Evolutionary conservation across 2,329 filamentous ascomycete species (phyloP).

Genomic region (Penicillium sp.): DNA sequence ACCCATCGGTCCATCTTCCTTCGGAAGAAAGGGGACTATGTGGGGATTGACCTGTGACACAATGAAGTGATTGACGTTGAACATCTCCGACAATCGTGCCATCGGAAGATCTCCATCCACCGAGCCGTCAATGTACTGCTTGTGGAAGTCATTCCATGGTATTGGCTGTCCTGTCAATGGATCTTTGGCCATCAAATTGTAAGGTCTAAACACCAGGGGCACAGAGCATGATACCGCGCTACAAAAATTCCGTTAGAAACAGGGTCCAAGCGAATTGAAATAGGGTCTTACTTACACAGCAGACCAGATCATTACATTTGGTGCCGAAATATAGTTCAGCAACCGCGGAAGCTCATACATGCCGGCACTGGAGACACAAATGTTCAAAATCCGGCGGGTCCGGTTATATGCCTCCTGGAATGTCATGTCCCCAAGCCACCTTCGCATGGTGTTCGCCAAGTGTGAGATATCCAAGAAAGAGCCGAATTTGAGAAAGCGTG

Average conservation of each 20-base stretch:
- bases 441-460: conserved; percentile 72
- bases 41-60: conserved; percentile 96
- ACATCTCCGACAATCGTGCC: conserved; percentile 84
- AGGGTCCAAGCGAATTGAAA: neutral
- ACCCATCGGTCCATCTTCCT: conserved; percentile 54
- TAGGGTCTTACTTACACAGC: conserved; percentile 64
- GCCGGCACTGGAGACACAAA: conserved; percentile 82
- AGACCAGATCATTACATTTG: conserved; percentile 93
- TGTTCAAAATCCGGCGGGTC: conserved; percentile 87
- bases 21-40: conserved; percentile 75
- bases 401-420: conserved; percentile 95
- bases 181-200: conserved; percentile 76
- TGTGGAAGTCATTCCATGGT: conserved; percentile 79
- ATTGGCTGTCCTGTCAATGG: conserved; percentile 68
- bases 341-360: conserved; percentile 80
- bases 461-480: conserved; percentile 80
- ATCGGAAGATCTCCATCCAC: conserved; percentile 93
- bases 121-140: conserved; percentile 88
- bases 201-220: conserved; percentile 75
- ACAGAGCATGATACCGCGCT: conserved; percentile 88
- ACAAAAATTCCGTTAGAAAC: conserved; percentile 14
- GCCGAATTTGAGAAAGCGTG: conserved; percentile 71
- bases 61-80: conserved; percentile 97
- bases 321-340: conserved; percentile 87
- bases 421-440: conserved; percentile 77